These are phyloP conservation scores for Alternaria longipes DNA, from an alignment of 2,329 filamentous ascomycete genomes.

Conservation along the genomic window DNA sequence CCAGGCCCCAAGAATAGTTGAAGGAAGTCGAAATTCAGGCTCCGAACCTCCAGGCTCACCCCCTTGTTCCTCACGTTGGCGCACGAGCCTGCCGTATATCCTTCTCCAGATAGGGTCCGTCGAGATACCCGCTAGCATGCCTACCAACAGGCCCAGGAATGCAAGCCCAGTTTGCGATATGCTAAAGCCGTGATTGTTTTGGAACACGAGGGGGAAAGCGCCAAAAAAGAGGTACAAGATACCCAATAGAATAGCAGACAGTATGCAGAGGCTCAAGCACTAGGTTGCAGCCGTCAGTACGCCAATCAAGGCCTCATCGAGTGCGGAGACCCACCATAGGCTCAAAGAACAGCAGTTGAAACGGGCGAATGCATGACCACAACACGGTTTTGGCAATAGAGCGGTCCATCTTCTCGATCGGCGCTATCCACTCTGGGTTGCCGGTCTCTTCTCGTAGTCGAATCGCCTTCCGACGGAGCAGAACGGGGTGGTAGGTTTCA, in stretches of 20 bases:
- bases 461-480: constrained; percentile 77
- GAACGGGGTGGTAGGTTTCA: constrained; percentile 81
- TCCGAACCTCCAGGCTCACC: constrained; percentile 70
- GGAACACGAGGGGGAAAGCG: constrained; percentile 83
- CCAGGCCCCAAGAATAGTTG: constrained; percentile 71
- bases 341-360: constrained; percentile 81
- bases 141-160: constrained; percentile 72
- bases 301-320: constrained; percentile 28
- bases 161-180: constrained; percentile 81
- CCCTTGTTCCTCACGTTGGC: constrained; percentile 61
- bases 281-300: constrained; percentile 38
- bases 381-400: constrained; percentile 67
- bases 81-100: constrained; percentile 67
- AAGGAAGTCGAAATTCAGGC: constrained; percentile 86
- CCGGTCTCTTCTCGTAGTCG: constrained; percentile 76
- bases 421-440: constrained; percentile 78
- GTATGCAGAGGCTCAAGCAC: constrained; percentile 79
- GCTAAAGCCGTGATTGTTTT: constrained; percentile 76
- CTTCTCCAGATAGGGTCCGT: constrained; percentile 73
- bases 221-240: constrained; percentile 92
- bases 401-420: constrained; percentile 75
- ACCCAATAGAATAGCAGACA: constrained; percentile 84
- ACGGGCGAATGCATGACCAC: constrained; percentile 69
- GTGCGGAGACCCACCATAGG: constrained; percentile 68
- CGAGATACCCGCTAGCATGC: constrained; percentile 71